These are phyloP conservation scores for Geotrichum restrictum DNA, from an alignment of 1,139 yeast genomes.

Conservation along the genomic window DNA sequence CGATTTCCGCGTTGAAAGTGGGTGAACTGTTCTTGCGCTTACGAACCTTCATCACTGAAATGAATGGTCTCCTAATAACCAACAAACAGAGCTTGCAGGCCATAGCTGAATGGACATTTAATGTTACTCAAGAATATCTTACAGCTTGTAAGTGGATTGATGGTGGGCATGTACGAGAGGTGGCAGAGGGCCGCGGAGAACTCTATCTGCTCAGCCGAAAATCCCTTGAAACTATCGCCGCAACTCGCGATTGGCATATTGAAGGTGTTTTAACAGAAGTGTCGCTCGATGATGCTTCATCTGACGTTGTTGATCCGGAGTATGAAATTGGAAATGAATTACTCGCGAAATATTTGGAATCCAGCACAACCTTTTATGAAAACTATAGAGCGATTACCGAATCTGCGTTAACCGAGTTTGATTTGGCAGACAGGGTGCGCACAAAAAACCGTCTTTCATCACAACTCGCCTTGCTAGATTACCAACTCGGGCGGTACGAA, in stretches of 20 bases:
- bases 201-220: slow-evolving; percentile 37
- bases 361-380: slow-evolving; percentile 37
- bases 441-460: slow-evolving; percentile 70
- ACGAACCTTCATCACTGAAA: slow-evolving; percentile 44
- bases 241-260: slow-evolving; percentile 38
- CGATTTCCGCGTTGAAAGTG: slow-evolving; percentile 38
- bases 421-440: slow-evolving; percentile 51
- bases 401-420: slow-evolving; percentile 47
- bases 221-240: slow-evolving; percentile 38
- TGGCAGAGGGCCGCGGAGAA: slow-evolving; percentile 42
- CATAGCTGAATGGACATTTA: slow-evolving; percentile 38
- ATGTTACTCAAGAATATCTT: slow-evolving; percentile 36
- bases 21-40: slow-evolving; percentile 37
- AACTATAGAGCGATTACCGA: slow-evolving; percentile 44
- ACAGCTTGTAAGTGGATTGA: slow-evolving; percentile 26
- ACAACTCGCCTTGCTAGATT: slow-evolving; percentile 74
- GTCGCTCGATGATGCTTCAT: slow-evolving; percentile 27
- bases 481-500: slow-evolving; percentile 53
- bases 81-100: slow-evolving; percentile 29
- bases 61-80: slow-evolving; percentile 34
- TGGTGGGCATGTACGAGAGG: slow-evolving; percentile 34
- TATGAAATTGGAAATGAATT: slow-evolving; percentile 24
- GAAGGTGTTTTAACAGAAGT: slow-evolving; percentile 46
- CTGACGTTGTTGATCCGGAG: slow-evolving; percentile 22
- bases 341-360: slow-evolving; percentile 24